Conservation (phyloP, 2,329 filamentous ascomycete genomes). For the Geosmithia putterillii region DNA sequence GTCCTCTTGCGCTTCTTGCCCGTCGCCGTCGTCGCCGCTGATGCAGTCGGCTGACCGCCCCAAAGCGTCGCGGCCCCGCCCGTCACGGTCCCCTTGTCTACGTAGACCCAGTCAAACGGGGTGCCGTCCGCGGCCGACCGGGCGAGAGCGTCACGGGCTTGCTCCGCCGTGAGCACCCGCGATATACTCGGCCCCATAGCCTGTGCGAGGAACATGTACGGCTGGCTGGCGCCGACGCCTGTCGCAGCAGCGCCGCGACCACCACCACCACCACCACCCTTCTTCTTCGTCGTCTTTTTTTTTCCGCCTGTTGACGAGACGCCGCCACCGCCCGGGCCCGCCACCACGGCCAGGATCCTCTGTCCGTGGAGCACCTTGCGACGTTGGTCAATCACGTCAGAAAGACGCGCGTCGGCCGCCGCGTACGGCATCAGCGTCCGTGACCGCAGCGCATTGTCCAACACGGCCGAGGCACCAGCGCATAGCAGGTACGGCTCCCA, state of each 20-base stretch:
- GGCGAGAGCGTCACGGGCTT: constrained; percentile 48
- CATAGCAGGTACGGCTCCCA: constrained; percentile 79
- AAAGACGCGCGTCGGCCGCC: constrained; percentile 40
- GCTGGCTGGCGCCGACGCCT: constrained; percentile 52
- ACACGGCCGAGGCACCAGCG: constrained; percentile 65
- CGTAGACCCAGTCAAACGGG: constrained; percentile 67
- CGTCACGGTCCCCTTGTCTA: constrained; percentile 51
- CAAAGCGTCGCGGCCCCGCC: constrained; percentile 21
- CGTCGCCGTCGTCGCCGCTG: constrained; percentile 8
- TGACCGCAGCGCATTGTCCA: constrained; percentile 68
- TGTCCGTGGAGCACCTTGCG: constrained; percentile 51
- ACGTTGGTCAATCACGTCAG: constrained; percentile 44
- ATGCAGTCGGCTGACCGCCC: too few relatives aligned
- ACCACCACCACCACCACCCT: background rate
- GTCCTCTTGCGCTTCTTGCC: constrained; percentile 27
- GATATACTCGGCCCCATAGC: constrained; percentile 64
- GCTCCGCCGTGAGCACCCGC: constrained; percentile 50
- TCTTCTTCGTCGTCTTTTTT: background rate
- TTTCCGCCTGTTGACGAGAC: background rate
- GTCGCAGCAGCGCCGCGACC: constrained; percentile 22
- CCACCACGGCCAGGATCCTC: constrained; percentile 63
- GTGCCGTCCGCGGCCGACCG: constrained; percentile 32
- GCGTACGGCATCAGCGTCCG: constrained; percentile 53
- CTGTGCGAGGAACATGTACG: constrained; percentile 70
- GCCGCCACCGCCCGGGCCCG: too few relatives aligned